Evolutionary conservation across 1,284 basidiomycete species (phyloP).

Genomic region (Naganishia sp.): DNA sequence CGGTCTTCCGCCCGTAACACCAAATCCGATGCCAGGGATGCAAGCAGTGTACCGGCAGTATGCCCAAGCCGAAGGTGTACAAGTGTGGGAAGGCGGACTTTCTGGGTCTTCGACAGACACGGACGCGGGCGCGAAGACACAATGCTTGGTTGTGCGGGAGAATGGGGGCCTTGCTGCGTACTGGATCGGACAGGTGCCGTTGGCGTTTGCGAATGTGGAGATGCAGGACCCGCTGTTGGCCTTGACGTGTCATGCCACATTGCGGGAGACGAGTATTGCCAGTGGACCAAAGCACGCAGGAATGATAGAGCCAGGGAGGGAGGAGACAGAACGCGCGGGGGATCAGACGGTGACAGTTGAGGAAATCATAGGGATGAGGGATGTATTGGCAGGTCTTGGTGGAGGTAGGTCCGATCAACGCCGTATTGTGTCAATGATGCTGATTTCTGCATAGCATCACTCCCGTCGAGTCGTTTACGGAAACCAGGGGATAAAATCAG

Average conservation of each 20-base stretch:
- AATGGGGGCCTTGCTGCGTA: constrained; percentile 18
- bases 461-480: constrained; percentile 5
- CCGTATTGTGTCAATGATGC: not conserved
- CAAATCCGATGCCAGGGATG: constrained; percentile 27
- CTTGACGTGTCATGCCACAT: constrained; percentile 28
- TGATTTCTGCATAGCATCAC: not conserved
- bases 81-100: constrained; percentile 29
- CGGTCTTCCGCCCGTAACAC: constrained; percentile 25
- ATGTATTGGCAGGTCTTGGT: constrained; percentile 17
- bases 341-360: not conserved
- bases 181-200: constrained; percentile 22
- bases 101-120: not conserved
- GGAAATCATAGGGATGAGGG: constrained; percentile 1
- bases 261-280: constrained; percentile 19
- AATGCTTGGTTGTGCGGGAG: constrained; percentile 2
- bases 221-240: constrained; percentile 28
- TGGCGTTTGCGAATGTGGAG: constrained; percentile 30
- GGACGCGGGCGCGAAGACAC: not conserved
- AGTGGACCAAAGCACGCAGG: not conserved
- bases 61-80: constrained; percentile 24
- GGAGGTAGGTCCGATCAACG: not conserved
- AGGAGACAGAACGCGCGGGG: not conserved
- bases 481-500: not conserved
- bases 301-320: not conserved
- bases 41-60: constrained; percentile 18